These are phyloP conservation scores for Coriaria nepalensis DNA, from an alignment of 306 rosid species.

Conservation along the genomic window DNA sequence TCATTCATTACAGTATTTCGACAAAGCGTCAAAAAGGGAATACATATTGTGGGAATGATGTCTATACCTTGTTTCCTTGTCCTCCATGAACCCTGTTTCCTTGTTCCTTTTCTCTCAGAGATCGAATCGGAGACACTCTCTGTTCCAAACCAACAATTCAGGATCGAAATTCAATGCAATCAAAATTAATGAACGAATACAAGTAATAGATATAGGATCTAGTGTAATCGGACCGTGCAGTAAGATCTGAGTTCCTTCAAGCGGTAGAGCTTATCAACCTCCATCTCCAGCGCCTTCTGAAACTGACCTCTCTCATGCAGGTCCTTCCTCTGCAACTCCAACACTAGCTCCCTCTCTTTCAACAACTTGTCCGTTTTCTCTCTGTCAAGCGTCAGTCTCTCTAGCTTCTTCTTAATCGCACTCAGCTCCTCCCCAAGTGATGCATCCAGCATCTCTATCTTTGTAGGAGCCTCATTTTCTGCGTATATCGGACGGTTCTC, in stretches of 20 bases:
- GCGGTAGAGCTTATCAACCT: conserved; percentile 72
- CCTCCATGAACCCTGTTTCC: conserved; percentile 29
- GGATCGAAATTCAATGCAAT: not conserved
- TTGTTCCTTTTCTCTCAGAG: conserved; percentile 61
- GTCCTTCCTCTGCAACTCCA: conserved; percentile 52
- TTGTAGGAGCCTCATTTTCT: conserved; percentile 1
- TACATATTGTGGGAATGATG: too few relatives aligned
- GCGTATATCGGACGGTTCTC: conserved; percentile 28
- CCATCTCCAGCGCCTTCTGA: conserved; percentile 68
- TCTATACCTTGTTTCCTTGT: conserved; percentile 11
- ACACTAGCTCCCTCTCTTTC: conserved; percentile 33
- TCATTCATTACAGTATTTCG: too few relatives aligned
- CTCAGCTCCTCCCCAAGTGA: conserved; percentile 81
- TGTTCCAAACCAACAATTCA: conserved; percentile 12
- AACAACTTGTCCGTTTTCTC: conserved; percentile 57
- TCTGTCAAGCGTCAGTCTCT: conserved; percentile 41
- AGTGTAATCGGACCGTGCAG: conserved; percentile 31
- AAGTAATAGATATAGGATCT: not conserved
- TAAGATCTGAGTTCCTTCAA: conserved; percentile 62
- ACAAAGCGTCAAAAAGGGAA: too few relatives aligned
- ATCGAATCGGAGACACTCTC: conserved; percentile 71
- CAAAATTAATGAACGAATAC: not conserved
- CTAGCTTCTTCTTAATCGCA: conserved; percentile 61
- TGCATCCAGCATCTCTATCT: conserved; percentile 27
- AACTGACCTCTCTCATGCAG: conserved; percentile 43